Evolutionary conservation across 352 stramenopile species (phyloP).

Genomic region (Thraustochytrium striatum): DNA sequence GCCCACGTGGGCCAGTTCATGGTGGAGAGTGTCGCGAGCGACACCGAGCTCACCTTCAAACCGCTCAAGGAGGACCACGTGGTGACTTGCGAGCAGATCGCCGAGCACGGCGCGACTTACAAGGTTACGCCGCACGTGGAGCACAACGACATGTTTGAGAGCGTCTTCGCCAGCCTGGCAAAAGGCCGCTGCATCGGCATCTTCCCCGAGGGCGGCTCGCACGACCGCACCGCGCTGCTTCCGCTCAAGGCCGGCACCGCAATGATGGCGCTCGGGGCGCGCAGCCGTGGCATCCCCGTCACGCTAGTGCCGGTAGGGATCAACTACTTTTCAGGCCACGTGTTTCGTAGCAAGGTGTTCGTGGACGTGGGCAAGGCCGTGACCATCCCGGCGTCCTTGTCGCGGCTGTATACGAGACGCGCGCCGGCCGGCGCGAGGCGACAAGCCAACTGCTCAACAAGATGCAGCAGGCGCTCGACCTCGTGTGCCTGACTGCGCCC

Average conservation of each 20-base stretch:
- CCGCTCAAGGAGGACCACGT: slow-evolving; percentile 54
- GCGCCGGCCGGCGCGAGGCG: slow-evolving; percentile 66
- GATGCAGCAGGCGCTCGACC: slow-evolving; percentile 75
- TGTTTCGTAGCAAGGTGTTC: slow-evolving; percentile 90
- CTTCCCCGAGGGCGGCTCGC: slow-evolving; percentile 94
- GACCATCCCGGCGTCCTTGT: slow-evolving; percentile 69
- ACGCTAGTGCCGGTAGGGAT: slow-evolving; percentile 94
- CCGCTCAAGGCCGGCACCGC: slow-evolving; percentile 95
- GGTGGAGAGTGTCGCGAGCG: slow-evolving; percentile 72
- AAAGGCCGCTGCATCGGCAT: slow-evolving; percentile 87
- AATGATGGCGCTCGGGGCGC: slow-evolving; percentile 92
- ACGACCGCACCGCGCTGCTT: slow-evolving; percentile 93
- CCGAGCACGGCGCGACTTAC: slow-evolving; percentile 56
- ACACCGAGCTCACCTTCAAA: slow-evolving; percentile 72
- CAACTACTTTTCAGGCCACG: slow-evolving; percentile 94
- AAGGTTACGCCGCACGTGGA: slow-evolving; percentile 86
- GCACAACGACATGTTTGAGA: slow-evolving; percentile 82
- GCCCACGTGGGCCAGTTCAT: slow-evolving; percentile 66
- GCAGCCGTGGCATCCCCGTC: slow-evolving; percentile 90
- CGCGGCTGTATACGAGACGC: slow-evolving; percentile 76
- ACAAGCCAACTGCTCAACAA: slow-evolving; percentile 74
- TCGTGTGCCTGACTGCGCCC: slow-evolving; percentile 92
- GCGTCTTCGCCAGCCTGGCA: slow-evolving; percentile 81
- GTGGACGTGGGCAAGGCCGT: slow-evolving; percentile 95
- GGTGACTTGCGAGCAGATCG: background rate